phyloP scores from a whole-genome alignment of 371 early-diverging fungal genomes.

The Lichtheimia corymbifera region DNA sequence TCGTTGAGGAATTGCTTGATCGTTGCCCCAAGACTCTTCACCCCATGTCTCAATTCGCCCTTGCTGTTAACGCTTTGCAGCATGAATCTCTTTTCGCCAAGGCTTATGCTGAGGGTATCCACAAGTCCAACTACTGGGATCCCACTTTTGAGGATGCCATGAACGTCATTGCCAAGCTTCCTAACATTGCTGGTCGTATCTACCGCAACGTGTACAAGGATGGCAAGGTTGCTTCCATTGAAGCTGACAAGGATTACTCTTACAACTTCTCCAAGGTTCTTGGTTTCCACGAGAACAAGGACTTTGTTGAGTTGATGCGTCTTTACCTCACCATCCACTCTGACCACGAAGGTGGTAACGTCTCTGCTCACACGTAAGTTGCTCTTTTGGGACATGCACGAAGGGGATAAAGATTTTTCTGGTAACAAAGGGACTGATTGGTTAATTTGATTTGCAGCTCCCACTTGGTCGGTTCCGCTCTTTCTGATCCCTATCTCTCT shows the following conservation, averaged over 20 bases:
- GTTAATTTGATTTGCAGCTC: slow-evolving; percentile 41
- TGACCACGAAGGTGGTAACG: slow-evolving; percentile 99
- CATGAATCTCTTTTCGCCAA: slow-evolving; percentile 94
- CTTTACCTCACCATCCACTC: slow-evolving; percentile 98
- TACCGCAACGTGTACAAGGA: slow-evolving; percentile 98
- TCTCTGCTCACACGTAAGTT: slow-evolving; percentile 86
- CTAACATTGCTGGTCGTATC: slow-evolving; percentile 95
- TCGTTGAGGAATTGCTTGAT: slow-evolving; percentile 96
- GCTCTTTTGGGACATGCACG: neutral
- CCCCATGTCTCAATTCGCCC: slow-evolving; percentile 98
- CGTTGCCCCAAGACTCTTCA: slow-evolving; percentile 97
- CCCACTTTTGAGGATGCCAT: slow-evolving; percentile 95
- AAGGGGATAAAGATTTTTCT: slow-evolving; percentile 4
- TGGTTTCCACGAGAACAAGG: slow-evolving; percentile 85
- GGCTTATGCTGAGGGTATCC: slow-evolving; percentile 93
- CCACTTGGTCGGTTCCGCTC: slow-evolving; percentile 96
- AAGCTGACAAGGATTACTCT: slow-evolving; percentile 88
- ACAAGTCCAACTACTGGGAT: slow-evolving; percentile 97
- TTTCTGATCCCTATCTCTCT: slow-evolving; percentile 98
- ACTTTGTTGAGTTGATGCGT: slow-evolving; percentile 97
- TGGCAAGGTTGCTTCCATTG: slow-evolving; percentile 86
- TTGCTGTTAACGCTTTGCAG: slow-evolving; percentile 96
- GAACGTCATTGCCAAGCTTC: slow-evolving; percentile 98
- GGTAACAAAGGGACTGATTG: slow-evolving; percentile 1
- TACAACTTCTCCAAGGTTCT: slow-evolving; percentile 94